A percentile compares a stretch with the other conserved stretches of the same genome.
Evolutionary conservation across 23 red algal species (phyloP).

Genomic region (Gracilariopsis chorda): DNA sequence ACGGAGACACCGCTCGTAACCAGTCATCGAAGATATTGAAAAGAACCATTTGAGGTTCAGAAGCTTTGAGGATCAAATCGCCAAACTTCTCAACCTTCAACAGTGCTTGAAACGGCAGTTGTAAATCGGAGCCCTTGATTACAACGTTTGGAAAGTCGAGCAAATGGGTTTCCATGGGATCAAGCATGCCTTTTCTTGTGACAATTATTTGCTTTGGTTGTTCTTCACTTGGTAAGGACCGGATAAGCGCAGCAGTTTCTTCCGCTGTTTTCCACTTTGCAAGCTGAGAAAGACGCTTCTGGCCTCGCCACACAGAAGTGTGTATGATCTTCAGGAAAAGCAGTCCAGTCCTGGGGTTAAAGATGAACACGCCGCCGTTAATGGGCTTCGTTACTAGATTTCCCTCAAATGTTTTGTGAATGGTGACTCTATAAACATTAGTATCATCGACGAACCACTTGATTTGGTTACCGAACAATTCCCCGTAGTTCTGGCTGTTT

Average conservation of each 20-base stretch:
- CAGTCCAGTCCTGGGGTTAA: conserved; percentile 88
- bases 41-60: conserved; percentile 86
- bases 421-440: conserved; percentile 86
- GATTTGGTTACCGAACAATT: conserved; percentile 81
- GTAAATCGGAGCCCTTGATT: conserved; percentile 81
- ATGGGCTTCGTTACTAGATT: conserved; percentile 94
- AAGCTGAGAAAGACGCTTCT: conserved; percentile 93
- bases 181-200: conserved; percentile 83
- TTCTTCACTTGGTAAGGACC: conserved; percentile 91
- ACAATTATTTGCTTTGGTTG: conserved; percentile 93
- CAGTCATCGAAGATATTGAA: conserved; percentile 94
- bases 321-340: conserved; percentile 99
- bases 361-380: conserved; percentile 95
- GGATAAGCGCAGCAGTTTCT: conserved; percentile 87
- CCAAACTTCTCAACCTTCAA: conserved; percentile 88
- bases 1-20: conserved; percentile 81
- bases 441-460: conserved; percentile 92
- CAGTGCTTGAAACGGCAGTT: conserved; percentile 89
- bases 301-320: conserved; percentile 87
- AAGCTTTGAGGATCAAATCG: conserved; percentile 78
- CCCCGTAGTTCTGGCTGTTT: conserved; percentile 94
- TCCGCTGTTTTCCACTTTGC: conserved; percentile 99
- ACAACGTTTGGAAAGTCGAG: conserved; percentile 89
- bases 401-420: conserved; percentile 92
- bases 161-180: conserved; percentile 89